Evolutionary conservation across 2,329 filamentous ascomycete genomes (phyloP).

Genomic region (Colletotrichum sp.): DNA sequence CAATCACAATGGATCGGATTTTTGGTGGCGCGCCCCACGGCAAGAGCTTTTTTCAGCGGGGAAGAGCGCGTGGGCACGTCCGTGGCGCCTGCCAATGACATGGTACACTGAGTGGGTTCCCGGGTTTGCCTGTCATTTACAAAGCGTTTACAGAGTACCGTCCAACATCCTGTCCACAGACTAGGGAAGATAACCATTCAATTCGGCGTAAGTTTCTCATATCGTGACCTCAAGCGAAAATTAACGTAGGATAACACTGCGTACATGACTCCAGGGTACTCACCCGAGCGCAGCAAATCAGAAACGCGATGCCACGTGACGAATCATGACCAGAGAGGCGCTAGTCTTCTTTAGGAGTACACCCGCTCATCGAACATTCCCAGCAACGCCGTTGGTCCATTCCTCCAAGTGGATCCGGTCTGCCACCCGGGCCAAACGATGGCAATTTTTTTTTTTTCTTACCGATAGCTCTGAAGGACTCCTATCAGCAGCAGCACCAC

Average conservation of each 20-base stretch:
- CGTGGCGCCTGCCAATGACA: not conserved
- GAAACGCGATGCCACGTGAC: not conserved
- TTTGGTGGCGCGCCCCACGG: not conserved
- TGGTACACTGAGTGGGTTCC: not conserved
- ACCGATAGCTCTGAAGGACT: not conserved
- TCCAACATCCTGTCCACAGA: not conserved
- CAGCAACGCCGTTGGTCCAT: not conserved
- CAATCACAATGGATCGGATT: not conserved
- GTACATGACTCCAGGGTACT: not conserved
- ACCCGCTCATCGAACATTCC: not conserved
- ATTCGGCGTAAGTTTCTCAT: not conserved
- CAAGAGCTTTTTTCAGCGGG: not conserved
- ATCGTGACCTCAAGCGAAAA: not conserved
- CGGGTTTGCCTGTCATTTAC: not conserved
- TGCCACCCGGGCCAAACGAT: not conserved
- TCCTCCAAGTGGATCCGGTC: not conserved
- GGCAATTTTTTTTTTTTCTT: conserved; percentile 1
- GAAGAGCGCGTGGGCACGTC: not conserved
- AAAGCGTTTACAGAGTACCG: not conserved
- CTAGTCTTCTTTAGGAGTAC: not conserved
- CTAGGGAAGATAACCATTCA: not conserved
- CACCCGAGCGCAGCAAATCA: not conserved
- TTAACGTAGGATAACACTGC: not conserved
- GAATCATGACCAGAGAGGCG: not conserved
- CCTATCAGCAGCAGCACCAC: not conserved